Percentiles rank a stretch among this genome's conserved stretches.
Conservation (phyloP, 306 rosid genomes). For the Sicyos edulis region DNA sequence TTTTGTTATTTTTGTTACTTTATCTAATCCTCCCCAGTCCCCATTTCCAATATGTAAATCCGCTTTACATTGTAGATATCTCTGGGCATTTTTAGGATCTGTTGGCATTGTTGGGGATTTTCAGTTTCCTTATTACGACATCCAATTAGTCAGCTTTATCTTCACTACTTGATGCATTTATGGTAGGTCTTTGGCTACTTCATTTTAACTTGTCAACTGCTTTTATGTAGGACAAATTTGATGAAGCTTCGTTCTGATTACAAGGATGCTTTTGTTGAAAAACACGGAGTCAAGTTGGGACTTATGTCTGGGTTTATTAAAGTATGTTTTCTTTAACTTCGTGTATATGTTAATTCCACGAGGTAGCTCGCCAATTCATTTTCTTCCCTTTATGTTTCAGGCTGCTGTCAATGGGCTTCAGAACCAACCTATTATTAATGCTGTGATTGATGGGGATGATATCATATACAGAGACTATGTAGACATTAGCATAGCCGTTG, state of each 20-base stretch:
- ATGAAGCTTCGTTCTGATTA: conserved; percentile 88
- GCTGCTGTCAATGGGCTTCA: conserved; percentile 83
- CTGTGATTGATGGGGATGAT: conserved; percentile 86
- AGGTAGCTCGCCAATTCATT: conserved; percentile 13
- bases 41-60: not conserved
- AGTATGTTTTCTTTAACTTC: conserved; percentile 30
- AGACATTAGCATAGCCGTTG: conserved; percentile 81
- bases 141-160: not conserved
- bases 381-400: conserved; percentile 31
- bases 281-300: conserved; percentile 80
- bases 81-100: not conserved
- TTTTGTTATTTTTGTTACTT: not conserved
- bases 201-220: conserved; percentile 1
- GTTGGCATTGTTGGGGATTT: not conserved
- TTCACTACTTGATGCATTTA: not conserved
- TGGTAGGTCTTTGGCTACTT: conserved; percentile 13
- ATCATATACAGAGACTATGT: conserved; percentile 70
- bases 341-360: conserved; percentile 16
- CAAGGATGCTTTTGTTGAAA: conserved; percentile 81
- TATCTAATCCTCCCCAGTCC: not conserved
- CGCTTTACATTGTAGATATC: not conserved
- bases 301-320: conserved; percentile 80
- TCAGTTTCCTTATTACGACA: not conserved
- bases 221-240: conserved; percentile 62
- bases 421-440: conserved; percentile 70